Conservation (phyloP, 345 rosid species). For the Salix purpurea region DNA sequence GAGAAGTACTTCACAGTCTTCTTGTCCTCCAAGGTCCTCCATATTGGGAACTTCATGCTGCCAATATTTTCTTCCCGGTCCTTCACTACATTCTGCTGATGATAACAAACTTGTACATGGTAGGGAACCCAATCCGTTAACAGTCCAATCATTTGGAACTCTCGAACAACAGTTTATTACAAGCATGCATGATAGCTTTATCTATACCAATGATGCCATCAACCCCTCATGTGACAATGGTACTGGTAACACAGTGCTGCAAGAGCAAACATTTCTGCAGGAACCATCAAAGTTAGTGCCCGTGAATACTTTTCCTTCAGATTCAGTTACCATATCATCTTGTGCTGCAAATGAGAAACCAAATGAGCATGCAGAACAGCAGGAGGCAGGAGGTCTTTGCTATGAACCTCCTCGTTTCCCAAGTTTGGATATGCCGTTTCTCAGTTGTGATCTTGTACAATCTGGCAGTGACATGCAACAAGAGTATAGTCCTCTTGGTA, state of each 20-base stretch:
- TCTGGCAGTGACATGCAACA: conserved; percentile 73
- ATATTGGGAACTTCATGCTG: conserved; percentile 40
- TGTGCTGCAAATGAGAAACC: conserved; percentile 40
- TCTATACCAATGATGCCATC: conserved; percentile 38
- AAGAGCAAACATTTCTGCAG: conserved; percentile 44
- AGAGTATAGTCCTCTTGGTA: conserved; percentile 96
- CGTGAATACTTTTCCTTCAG: conserved; percentile 47
- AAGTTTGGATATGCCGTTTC: conserved; percentile 83
- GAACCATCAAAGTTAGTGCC: conserved; percentile 65
- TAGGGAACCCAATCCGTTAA: conserved; percentile 40
- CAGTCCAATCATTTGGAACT: conserved; percentile 35
- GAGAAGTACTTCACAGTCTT: conserved; percentile 32
- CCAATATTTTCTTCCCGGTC: conserved; percentile 35
- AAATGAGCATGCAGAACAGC: conserved; percentile 31
- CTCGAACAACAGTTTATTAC: conserved; percentile 43
- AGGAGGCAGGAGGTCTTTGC: conserved; percentile 67
- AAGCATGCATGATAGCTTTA: conserved; percentile 40
- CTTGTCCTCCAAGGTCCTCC: conserved; percentile 43
- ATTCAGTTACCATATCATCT: conserved; percentile 32
- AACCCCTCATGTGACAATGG: conserved; percentile 42
- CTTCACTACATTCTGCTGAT: conserved; percentile 31
- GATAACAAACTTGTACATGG: conserved; percentile 27
- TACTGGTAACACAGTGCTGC: conserved; percentile 33
- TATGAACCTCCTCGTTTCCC: conserved; percentile 99
- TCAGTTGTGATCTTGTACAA: conserved; percentile 91